Evolutionary conservation across 1,139 yeast species (phyloP).

Genomic region (Eremothecium sinecaudum): DNA sequence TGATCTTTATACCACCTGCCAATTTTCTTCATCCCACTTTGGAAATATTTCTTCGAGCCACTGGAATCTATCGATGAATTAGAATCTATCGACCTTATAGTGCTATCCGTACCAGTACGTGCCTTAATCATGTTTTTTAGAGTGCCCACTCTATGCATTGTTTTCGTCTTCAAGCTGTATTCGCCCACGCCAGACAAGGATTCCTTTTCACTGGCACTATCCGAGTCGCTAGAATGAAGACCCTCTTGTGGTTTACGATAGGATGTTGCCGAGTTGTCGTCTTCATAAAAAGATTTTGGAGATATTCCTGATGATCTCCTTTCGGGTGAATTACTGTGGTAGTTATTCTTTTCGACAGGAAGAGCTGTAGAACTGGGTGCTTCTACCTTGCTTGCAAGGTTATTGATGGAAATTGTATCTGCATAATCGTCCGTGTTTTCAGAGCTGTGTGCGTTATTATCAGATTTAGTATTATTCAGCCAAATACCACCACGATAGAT

Average conservation of each 20-base stretch:
- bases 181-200: constrained; percentile 1
- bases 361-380: background rate
- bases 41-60: constrained; percentile 31
- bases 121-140: constrained; percentile 5
- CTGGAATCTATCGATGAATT: constrained; percentile 19
- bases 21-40: constrained; percentile 46
- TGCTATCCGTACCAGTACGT: constrained; percentile 1
- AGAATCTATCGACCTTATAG: constrained; percentile 2
- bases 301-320: background rate
- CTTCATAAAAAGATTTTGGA: constrained; percentile 2
- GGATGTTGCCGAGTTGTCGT: constrained; percentile 1
- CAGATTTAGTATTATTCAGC: constrained; percentile 33
- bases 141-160: constrained; percentile 4
- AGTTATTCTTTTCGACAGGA: background rate
- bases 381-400: background rate
- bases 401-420: background rate
- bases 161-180: constrained; percentile 3
- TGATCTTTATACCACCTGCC: constrained; percentile 63
- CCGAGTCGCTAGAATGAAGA: constrained; percentile 4
- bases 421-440: constrained; percentile 3
- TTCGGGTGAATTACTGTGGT: constrained; percentile 1
- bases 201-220: constrained; percentile 4
- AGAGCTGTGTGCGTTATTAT: background rate
- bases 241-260: background rate
- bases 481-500: constrained; percentile 88